A percentile compares a stretch with the other conserved stretches of the same genome.
Conservation (phyloP, 495 filamentous ascomycete species). For the Evansstolkia leycettana region DNA sequence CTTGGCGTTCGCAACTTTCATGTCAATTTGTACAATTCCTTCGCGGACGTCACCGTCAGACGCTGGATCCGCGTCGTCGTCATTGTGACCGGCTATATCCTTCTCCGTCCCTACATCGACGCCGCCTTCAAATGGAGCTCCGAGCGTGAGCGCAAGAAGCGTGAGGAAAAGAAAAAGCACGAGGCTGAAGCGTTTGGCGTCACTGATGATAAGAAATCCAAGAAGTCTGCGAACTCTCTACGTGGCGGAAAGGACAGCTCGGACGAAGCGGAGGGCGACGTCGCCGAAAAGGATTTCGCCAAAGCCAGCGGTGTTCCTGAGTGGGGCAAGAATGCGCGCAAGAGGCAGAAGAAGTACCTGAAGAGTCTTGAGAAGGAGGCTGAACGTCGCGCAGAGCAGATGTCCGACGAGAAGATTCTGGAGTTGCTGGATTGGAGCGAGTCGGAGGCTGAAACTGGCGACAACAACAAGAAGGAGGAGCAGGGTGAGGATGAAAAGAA, state of each 20-base stretch:
- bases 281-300: slow-evolving; percentile 35
- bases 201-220: slow-evolving; percentile 45
- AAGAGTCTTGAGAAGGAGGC: slow-evolving; percentile 38
- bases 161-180: slow-evolving; percentile 33
- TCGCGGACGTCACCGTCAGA: slow-evolving; percentile 38
- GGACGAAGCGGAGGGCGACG: slow-evolving; percentile 48
- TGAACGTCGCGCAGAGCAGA: slow-evolving; percentile 31
- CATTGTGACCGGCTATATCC: slow-evolving; percentile 47
- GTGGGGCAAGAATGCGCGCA: slow-evolving; percentile 42
- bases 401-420: slow-evolving; percentile 45
- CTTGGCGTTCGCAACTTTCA: slow-evolving; percentile 23
- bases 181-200: slow-evolving; percentile 15
- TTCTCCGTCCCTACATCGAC: slow-evolving; percentile 55
- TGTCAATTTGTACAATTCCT: slow-evolving; percentile 41
- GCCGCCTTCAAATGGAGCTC: slow-evolving; percentile 39
- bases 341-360: slow-evolving; percentile 50
- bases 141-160: slow-evolving; percentile 43
- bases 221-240: slow-evolving; percentile 49
- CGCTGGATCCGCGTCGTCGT: slow-evolving; percentile 51
- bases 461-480: slow-evolving; percentile 11
- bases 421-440: slow-evolving; percentile 54
- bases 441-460: slow-evolving; percentile 14
- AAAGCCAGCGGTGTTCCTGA: slow-evolving; percentile 34
- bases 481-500: neutral
- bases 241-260: slow-evolving; percentile 35